Conservation (phyloP, 2,329 filamentous ascomycete species). For the Phaeosphaeriaceae sp. region DNA sequence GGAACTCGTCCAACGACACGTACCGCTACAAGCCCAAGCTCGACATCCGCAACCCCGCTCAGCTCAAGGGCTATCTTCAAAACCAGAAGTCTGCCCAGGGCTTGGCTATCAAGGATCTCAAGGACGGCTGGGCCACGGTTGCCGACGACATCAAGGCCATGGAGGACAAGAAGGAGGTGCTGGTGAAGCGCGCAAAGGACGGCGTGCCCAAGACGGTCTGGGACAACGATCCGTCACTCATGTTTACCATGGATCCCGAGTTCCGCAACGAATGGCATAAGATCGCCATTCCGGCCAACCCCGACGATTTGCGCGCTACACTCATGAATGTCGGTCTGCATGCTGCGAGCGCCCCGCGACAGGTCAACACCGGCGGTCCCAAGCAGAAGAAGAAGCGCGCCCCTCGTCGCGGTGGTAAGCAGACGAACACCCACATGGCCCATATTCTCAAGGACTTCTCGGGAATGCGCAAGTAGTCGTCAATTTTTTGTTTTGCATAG, state of each 20-base stretch:
- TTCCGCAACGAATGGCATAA: conserved; percentile 86
- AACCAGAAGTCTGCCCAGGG: conserved; percentile 80
- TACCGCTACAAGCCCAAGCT: conserved; percentile 87
- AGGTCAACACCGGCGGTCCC: conserved; percentile 67
- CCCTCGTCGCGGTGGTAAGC: conserved; percentile 75
- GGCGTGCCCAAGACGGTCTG: conserved; percentile 81
- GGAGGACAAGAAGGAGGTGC: conserved; percentile 77
- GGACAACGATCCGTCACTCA: conserved; percentile 82
- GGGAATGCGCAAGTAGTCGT: conserved; percentile 48
- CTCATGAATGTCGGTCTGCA: conserved; percentile 75
- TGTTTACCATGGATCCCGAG: conserved; percentile 78
- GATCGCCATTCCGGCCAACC: conserved; percentile 73
- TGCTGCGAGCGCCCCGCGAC: conserved; percentile 5
- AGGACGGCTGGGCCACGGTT: conserved; percentile 93
- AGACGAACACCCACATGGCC: conserved; percentile 87
- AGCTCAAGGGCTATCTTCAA: conserved; percentile 83
- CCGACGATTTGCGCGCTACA: conserved; percentile 78
- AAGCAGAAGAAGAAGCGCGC: conserved; percentile 79
- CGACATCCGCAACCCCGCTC: conserved; percentile 77
- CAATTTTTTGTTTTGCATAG: conserved; percentile 34
- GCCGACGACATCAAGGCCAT: conserved; percentile 78
- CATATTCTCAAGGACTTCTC: conserved; percentile 79
- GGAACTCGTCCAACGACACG: conserved; percentile 66
- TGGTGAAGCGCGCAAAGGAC: conserved; percentile 91
- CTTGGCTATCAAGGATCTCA: conserved; percentile 85